Base-by-base conservation (phyloP, 2,329 filamentous ascomycete species). In the Exophiala oligosperma region DNA sequence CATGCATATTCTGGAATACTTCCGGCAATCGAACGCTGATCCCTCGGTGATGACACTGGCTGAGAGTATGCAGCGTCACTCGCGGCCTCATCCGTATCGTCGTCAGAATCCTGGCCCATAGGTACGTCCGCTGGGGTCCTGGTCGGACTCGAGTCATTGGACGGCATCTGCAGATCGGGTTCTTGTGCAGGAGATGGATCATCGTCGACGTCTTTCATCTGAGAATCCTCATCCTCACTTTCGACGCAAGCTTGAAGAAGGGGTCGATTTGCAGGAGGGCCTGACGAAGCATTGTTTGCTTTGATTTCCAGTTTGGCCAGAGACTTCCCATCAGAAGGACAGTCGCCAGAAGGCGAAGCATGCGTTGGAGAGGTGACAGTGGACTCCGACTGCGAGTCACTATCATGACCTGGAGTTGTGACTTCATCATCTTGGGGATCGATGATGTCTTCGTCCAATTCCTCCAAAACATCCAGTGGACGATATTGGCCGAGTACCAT, bases 381-480 rank as follows among this genome's bases (percentile, higher is more conserved):
- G 21, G 43, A 46, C 43, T 46, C 43, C 43, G 43, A 46, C 43
- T 46, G 21, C 5, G 43, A 46, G 43, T 46, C 21, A 46, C 43
- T 46, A 46, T 46, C 43, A 46, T 46, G 43, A 46, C 43, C 43
- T 46, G 21, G 6, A 26, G n/a, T 17, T 26, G 43, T 46, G 21
- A 46, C 43, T 46, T 46, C 43, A 46, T 46, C 43, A 24, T 46
- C 43, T 24, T 46, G 9, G 21, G 43, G 21, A 46, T 46, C 23
- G 43, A 46, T 46, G 43, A 46, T 46, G 21, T 51, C 49, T 51
- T 51, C 49, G 49, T 51, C 49, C 24, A 12, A 51, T 23, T 23
- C 7, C 37, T 51, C 32, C 17, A 24, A 40, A 24, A 51, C 17
- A 11, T 51, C 49, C 38, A 51, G 32, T n/a, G 26, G 49, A 40